Conservation (phyloP, 129 eudicot genomes). For the Saposhnikovia divaricata region DNA sequence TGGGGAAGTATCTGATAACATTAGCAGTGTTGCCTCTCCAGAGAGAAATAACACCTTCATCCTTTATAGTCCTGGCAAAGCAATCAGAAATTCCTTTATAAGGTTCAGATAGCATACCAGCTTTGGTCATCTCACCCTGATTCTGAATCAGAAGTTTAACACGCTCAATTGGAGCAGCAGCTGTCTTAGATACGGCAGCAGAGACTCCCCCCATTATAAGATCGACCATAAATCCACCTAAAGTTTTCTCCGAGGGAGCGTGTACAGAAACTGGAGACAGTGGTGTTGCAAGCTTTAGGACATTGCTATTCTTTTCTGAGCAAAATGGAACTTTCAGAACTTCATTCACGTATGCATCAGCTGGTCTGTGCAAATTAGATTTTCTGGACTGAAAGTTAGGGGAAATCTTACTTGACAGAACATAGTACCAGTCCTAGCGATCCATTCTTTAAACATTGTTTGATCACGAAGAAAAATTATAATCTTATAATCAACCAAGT, state of each 20-base stretch:
- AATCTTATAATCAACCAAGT: too few species aligned
- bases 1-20: conserved; percentile 67
- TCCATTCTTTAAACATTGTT: too few species aligned
- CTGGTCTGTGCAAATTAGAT: conserved; percentile 7
- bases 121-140: conserved; percentile 54
- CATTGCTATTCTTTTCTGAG: conserved; percentile 14
- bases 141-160: conserved; percentile 61
- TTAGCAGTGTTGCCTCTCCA: conserved; percentile 70
- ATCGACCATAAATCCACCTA: conserved; percentile 39
- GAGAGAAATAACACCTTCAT: conserved; percentile 54
- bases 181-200: conserved; percentile 66
- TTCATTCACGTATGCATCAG: conserved; percentile 21
- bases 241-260: conserved; percentile 51
- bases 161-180: conserved; percentile 70
- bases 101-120: conserved; percentile 44
- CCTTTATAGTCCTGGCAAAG: conserved; percentile 45
- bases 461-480: too few species aligned
- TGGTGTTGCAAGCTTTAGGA: conserved; percentile 17
- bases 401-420: conserved; percentile 24
- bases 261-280: conserved; percentile 29
- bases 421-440: too few species aligned
- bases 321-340: conserved; percentile 14
- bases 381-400: conserved; percentile 19
- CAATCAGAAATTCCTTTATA: conserved; percentile 53
- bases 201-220: conserved; percentile 74